Evolutionary conservation across 106 monocot genomes (phyloP), one percentile per base, ranked within the genome.

Genomic region (Dendrobium officinale): DNA sequence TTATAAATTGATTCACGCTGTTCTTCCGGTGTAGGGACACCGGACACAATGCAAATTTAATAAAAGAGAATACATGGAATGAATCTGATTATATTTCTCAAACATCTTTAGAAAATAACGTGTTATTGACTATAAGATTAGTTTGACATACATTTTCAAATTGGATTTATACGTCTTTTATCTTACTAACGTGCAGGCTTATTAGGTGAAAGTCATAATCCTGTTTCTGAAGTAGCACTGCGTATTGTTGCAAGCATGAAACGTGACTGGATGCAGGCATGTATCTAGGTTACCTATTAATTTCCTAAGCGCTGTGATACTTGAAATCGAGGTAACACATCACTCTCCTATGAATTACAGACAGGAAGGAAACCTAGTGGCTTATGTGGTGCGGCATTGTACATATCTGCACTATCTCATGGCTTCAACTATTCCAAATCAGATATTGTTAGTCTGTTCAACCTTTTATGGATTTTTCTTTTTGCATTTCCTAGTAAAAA

Each of bases 341-440:
- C 11, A 68, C 26, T 67, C 19, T 4, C 0, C 9, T 37, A 72
- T 86, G 27, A 19, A 56, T 79, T 84, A 66, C 79, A 98, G 98
- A 98, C 94, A 37, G 98, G 98, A 33, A 92, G 95, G 78, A 95
- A 98, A 85, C 98, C 98, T 29, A 95, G 95, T 87, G 98, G 98
- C 29, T 81, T 98, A 81, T 98, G 98, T 82, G 95, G 98, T 68
- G 98, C 98, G 64, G 98, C 98, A 73, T 78, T 98, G 58, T 98
- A 98, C 80, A 93, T 98, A 74, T 78, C 98, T 80, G 92, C 87
- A 83, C 98, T 92, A 79, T 94, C 98, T 84, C 92, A 98, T 77
- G 95, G 95, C 6, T 80, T 88, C 33, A 87, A 81, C 54, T 95
- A 86, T 83, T 88, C 95, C 7, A 95, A 98, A 83, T 89, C 92